Evolutionary conservation across 1,284 basidiomycete genomes (phyloP), one percentile per base, ranked within the genome.

Genomic region (Pseudozyma hubeiensis): DNA sequence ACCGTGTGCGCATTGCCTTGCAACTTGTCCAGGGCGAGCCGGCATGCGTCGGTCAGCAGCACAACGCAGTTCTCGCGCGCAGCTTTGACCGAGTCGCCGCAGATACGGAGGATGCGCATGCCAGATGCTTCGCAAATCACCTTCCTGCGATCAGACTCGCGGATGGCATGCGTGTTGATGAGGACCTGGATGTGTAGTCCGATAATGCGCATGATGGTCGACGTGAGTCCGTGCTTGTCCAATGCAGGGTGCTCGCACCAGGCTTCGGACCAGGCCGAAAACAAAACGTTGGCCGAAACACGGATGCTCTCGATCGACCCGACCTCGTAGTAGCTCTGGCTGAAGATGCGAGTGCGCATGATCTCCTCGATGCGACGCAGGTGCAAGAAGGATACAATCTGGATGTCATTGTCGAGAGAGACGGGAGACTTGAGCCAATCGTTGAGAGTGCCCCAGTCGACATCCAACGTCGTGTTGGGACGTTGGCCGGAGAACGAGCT

Each of bases 291-390:
- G 53, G 70, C 70, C 7, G 70, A 73, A 29, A 67, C 64, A 37
- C 70, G 70, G 30, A 64, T 73, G 64, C 70, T 73, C 47, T 73
- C 70, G 48, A 73, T 73, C 10, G 70, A 73, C 8, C 70, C 70
- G 4, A 73, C 70, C 47, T 73, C 70, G 57, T 73, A 73, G 50
- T 73, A 73, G 57, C 60, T 73, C 47, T 73, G 70, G 41, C 70
- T 67, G 53, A 73, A 73, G 47, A 73, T 73, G 13, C 70, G 70
- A 11, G 70, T 63, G 16, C 70, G 60, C 64, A 61, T 73, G 57
- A 73, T 67, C 51, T 73, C 70, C 24, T 73, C 70, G 44, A 73
- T 73, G 14, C 70, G 64, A 17, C 70, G 70, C 33, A 73, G 51
- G 29, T 73, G 70, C 41, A 73, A 41, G 29, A 73, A 73, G 9